A percentile compares a stretch with the other conserved stretches of the same genome.
Conservation (phyloP, 768 basidiomycete species). For the Boletales sp. region DNA sequence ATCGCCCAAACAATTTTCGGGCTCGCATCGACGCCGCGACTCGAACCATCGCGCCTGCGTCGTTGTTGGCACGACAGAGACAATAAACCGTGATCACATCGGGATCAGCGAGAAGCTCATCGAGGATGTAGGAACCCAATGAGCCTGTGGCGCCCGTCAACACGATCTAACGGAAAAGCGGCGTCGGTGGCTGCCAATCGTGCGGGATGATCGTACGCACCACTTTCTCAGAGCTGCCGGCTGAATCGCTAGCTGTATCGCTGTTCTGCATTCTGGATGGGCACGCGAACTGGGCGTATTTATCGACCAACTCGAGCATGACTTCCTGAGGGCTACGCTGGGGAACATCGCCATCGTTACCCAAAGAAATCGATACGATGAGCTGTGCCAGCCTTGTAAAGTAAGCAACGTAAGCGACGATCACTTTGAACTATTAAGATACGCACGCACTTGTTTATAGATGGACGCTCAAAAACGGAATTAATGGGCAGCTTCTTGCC, state of each 20-base stretch:
- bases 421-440: neutral
- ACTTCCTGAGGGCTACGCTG: slow-evolving; percentile 31
- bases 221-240: slow-evolving; percentile 9
- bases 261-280: neutral
- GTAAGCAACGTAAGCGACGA: neutral
- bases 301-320: slow-evolving; percentile 47
- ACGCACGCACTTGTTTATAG: slow-evolving; percentile 33
- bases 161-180: slow-evolving; percentile 20
- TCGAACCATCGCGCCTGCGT: slow-evolving; percentile 40
- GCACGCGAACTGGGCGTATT: slow-evolving; percentile 27
- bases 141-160: slow-evolving; percentile 28
- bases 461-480: slow-evolving; percentile 51
- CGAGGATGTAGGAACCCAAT: slow-evolving; percentile 52
- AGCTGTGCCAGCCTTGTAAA: slow-evolving; percentile 37
- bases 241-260: slow-evolving; percentile 11
- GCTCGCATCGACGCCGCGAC: slow-evolving; percentile 39
- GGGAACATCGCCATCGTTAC: slow-evolving; percentile 18
- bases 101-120: slow-evolving; percentile 36
- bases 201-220: slow-evolving; percentile 2
- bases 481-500: slow-evolving; percentile 22
- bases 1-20: slow-evolving; percentile 28
- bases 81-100: slow-evolving; percentile 44
- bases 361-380: slow-evolving; percentile 34
- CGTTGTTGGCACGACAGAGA: slow-evolving; percentile 46
- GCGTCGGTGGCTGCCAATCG: neutral